Percentiles rank a stretch among this genome's conserved stretches.
Evolutionary conservation across 1,284 basidiomycete genomes (phyloP).

Genomic region (Rhodotorula sp.): DNA sequence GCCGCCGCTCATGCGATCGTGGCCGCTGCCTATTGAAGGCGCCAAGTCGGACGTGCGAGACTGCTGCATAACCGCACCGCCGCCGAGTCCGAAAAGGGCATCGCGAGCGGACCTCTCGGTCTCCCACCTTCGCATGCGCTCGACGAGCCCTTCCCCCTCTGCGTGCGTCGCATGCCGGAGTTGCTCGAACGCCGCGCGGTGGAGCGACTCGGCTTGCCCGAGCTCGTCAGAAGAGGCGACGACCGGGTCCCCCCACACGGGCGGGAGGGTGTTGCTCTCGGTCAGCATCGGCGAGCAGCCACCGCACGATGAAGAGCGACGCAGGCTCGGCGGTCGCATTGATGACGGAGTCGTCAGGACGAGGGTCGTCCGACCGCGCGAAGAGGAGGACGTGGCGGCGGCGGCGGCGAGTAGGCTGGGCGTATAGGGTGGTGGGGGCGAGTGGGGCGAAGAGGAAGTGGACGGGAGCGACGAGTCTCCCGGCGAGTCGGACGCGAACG

Average conservation of each 20-base stretch:
- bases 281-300: slow-evolving; percentile 7
- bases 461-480: neutral
- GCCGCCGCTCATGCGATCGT: neutral
- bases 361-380: neutral
- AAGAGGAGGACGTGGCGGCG: neutral
- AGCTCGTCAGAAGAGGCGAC: neutral
- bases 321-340: neutral
- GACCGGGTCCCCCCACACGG: neutral
- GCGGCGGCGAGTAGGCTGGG: neutral
- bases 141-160: slow-evolving; percentile 28
- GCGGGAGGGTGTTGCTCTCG: neutral
- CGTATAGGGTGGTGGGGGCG: neutral
- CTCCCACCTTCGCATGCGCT: slow-evolving; percentile 33
- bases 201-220: slow-evolving; percentile 18
- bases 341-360: neutral
- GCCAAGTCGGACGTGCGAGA: too few relatives aligned
- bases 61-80: neutral
- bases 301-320: neutral
- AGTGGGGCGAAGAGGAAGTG: slow-evolving; percentile 1
- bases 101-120: neutral
- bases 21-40: too few relatives aligned
- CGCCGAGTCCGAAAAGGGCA: neutral
- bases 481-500: slow-evolving; percentile 12
- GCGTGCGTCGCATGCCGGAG: slow-evolving; percentile 19
- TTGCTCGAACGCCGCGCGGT: slow-evolving; percentile 31